Evolutionary conservation across 2,329 filamentous ascomycete species (phyloP), one percentile per base, ranked within the genome.

Genomic region (Penicillium sp.): DNA sequence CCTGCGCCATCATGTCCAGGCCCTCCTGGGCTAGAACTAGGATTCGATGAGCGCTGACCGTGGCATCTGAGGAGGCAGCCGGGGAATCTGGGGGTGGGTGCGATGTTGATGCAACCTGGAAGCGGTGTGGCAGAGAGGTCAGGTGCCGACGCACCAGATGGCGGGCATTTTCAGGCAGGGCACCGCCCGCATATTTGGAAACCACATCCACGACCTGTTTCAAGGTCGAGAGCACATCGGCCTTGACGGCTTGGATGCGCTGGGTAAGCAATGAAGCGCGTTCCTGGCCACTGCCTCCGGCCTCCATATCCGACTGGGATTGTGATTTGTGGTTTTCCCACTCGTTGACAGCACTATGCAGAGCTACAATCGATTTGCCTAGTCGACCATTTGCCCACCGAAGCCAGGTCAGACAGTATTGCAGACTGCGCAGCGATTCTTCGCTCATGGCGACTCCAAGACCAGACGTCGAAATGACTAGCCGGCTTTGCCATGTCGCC

Each of bases 1-100:
- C 91, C 70, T 97, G 91, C 1, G 85, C 83, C 81, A 97, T 91
- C 88, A 97, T 96, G 63, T 97, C 91, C 13, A 97, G 79, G 0
- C 92, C 91, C 70, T 97, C 93, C 66, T 88, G 89, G 7, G 93
- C 93, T 47, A 97, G 84, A 1, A 94, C 85, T 11, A 97, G 77
- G 52, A 95, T 91, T 38, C 88, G 82, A 62, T 91, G 87, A 0
- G 90, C 91, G 47, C 77, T 78, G 14, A 79, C 73, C 10, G 79
- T 79, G 16, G 81, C 80, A 40, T 81, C 78, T 1, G 73, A 73
- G 11, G 67, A 62, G 14, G 70, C 62, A 7, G 63, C 62, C 1
- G 68, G 61, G 1, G 70, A 70, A 9, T 74, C 71, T 8, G 70
- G 61, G 1, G 67, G 63, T 57, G 60, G 62, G 38, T 74, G 67